Evolutionary conservation across 345 rosid species (phyloP).

Genomic region (Limnanthes douglasii): DNA sequence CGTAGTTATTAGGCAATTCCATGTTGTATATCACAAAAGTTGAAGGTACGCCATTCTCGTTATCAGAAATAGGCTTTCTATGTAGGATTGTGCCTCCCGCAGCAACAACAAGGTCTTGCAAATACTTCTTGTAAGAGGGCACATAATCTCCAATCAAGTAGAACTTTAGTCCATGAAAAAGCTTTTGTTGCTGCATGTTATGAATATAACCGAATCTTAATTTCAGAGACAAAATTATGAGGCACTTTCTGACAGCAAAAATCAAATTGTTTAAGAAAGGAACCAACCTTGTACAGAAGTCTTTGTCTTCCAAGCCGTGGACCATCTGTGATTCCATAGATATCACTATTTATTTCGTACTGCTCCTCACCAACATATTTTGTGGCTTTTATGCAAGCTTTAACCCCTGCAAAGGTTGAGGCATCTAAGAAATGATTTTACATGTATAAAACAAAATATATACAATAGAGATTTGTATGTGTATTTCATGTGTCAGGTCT

Average conservation of each 20-base stretch:
- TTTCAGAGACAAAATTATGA: neutral
- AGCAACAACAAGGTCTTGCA: constrained; percentile 56
- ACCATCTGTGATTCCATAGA: constrained; percentile 63
- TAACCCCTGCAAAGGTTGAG: constrained; percentile 56
- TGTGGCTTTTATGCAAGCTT: constrained; percentile 39
- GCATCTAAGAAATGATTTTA: neutral
- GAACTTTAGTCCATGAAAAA: constrained; percentile 29
- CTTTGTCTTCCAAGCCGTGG: constrained; percentile 69
- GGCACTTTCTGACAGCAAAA: neutral
- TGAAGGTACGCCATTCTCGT: constrained; percentile 8
- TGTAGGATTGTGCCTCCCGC: constrained; percentile 64
- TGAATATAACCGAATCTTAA: constrained; percentile 5
- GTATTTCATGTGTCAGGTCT: neutral
- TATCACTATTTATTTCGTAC: constrained; percentile 50
- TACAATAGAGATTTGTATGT: neutral
- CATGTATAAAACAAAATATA: neutral
- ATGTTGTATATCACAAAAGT: constrained; percentile 54
- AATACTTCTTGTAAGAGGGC: constrained; percentile 57
- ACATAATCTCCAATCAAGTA: constrained; percentile 63
- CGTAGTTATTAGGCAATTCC: constrained; percentile 32
- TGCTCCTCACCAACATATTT: constrained; percentile 43
- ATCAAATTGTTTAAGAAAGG: constrained; percentile 2
- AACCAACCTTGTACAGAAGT: constrained; percentile 41
- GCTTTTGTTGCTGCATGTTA: constrained; percentile 48
- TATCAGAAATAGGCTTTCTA: constrained; percentile 44